phyloP scores from a whole-genome alignment of 192 early-diverging fungal species.

The Phycomyces blakesleeanus region DNA sequence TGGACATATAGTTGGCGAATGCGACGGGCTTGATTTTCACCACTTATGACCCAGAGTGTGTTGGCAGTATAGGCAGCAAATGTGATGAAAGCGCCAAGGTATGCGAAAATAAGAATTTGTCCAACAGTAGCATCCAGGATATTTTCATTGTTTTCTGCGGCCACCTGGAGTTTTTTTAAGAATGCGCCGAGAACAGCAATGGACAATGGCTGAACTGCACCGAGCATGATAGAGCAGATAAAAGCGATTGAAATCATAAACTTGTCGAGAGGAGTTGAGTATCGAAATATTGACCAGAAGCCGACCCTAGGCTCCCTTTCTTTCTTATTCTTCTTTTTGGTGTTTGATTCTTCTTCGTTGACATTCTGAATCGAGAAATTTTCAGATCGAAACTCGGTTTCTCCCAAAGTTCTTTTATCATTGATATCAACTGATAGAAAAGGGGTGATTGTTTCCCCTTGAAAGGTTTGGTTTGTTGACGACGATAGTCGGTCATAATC shows the following conservation, averaged over 20 bases:
- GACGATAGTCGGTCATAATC: too few relatives aligned
- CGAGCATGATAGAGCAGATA: conserved; percentile 17
- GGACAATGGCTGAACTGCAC: conserved; percentile 26
- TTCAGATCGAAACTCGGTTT: not conserved
- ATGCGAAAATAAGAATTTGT: conserved; percentile 45
- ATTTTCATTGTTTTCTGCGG: not conserved
- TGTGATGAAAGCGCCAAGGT: conserved; percentile 56
- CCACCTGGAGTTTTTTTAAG: conserved; percentile 1
- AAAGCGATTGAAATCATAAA: conserved; percentile 12
- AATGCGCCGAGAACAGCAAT: conserved; percentile 31
- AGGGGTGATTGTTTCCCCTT: too few relatives aligned
- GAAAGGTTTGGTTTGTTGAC: too few relatives aligned
- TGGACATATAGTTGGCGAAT: conserved; percentile 75
- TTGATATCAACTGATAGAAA: too few relatives aligned
- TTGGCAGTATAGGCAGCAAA: conserved; percentile 56
- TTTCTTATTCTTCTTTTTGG: conserved; percentile 30
- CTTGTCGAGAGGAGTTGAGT: conserved; percentile 29
- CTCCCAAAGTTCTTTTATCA: not conserved
- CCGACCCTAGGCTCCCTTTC: conserved; percentile 47
- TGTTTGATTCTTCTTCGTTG: not conserved
- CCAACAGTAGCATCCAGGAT: conserved; percentile 14
- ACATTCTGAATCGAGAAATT: not conserved
- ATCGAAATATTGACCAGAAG: conserved; percentile 64
- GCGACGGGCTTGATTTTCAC: conserved; percentile 54
- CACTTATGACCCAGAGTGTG: conserved; percentile 49